phyloP scores from a whole-genome alignment of 352 stramenopile species.

The Pythium dissimile region DNA sequence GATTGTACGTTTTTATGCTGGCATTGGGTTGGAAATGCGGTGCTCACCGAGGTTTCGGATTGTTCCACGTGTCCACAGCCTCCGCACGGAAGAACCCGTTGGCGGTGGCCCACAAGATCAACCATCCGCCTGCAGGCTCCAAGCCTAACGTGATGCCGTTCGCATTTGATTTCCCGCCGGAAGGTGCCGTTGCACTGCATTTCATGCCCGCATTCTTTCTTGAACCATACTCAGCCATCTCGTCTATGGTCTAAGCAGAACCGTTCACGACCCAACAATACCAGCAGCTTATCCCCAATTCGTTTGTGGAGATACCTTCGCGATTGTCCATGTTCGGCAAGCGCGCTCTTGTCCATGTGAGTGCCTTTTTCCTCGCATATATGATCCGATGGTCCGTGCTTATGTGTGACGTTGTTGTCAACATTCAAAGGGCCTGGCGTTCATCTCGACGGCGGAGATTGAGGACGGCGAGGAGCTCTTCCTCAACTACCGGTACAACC shows the following conservation, averaged over 20 bases:
- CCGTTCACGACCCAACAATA: slow-evolving; percentile 61
- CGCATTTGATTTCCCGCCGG: slow-evolving; percentile 72
- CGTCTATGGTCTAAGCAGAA: slow-evolving; percentile 28
- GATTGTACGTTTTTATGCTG: slow-evolving; percentile 35
- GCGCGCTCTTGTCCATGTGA: slow-evolving; percentile 78
- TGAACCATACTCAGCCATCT: background rate
- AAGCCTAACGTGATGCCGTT: slow-evolving; percentile 81
- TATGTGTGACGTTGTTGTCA: no score
- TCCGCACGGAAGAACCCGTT: slow-evolving; percentile 59
- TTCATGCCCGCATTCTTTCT: background rate
- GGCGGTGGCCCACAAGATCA: slow-evolving; percentile 84
- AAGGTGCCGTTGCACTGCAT: slow-evolving; percentile 36
- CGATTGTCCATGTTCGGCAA: slow-evolving; percentile 83
- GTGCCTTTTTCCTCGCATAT: background rate
- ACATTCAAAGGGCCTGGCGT: slow-evolving; percentile 57
- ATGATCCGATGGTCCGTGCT: no score
- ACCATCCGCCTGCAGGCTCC: slow-evolving; percentile 66
- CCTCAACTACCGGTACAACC: slow-evolving; percentile 88
- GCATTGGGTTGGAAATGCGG: background rate
- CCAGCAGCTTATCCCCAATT: slow-evolving; percentile 76
- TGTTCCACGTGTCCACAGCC: no score
- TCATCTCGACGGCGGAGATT: slow-evolving; percentile 78
- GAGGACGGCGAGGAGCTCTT: slow-evolving; percentile 78
- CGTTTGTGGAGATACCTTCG: slow-evolving; percentile 75
- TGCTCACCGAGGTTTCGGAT: no score